Percentiles rank a stretch among this genome's conserved stretches.
Conservation (phyloP, 805 yeast genomes). For the Saccharomycopsis microspora region DNA sequence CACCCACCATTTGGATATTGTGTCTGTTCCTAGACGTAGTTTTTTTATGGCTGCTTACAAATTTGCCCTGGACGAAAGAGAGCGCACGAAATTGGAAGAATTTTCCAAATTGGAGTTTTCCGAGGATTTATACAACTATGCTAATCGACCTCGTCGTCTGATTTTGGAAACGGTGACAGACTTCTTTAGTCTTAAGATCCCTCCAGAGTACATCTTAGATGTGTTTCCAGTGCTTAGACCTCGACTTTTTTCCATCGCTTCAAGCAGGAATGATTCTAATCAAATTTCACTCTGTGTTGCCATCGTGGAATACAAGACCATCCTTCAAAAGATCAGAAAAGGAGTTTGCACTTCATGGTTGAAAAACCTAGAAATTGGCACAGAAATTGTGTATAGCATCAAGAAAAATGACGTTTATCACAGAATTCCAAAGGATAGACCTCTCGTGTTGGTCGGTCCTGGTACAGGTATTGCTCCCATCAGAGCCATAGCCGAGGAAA, state of each 20-base stretch:
- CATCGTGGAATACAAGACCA: conserved; percentile 77
- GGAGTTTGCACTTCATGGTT: conserved; percentile 13
- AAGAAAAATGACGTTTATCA: conserved; percentile 1
- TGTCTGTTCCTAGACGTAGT: conserved; percentile 72
- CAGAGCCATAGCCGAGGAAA: conserved; percentile 49
- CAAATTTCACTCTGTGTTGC: conserved; percentile 66
- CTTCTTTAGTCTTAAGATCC: conserved; percentile 65
- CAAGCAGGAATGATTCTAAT: conserved; percentile 28
- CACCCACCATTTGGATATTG: conserved; percentile 72
- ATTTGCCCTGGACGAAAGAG: conserved; percentile 66
- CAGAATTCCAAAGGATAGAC: conserved; percentile 20
- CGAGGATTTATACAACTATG: conserved; percentile 80
- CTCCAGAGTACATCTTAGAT: conserved; percentile 66
- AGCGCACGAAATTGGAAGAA: conserved; percentile 63
- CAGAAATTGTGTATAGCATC: conserved; percentile 3
- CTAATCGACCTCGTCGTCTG: conserved; percentile 87
- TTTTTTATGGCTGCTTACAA: conserved; percentile 69
- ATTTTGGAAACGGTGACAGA: conserved; percentile 75
- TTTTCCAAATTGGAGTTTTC: conserved; percentile 61
- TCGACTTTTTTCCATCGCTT: conserved; percentile 77
- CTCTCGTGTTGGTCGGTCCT: conserved; percentile 72
- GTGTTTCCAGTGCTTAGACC: conserved; percentile 72
- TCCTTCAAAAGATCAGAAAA: conserved; percentile 35
- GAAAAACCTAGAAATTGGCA: conserved; percentile 19
- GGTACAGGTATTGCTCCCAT: conserved; percentile 98